Conservation (phyloP, 306 rosid species). For the Begonia peltatifolia region DNA sequence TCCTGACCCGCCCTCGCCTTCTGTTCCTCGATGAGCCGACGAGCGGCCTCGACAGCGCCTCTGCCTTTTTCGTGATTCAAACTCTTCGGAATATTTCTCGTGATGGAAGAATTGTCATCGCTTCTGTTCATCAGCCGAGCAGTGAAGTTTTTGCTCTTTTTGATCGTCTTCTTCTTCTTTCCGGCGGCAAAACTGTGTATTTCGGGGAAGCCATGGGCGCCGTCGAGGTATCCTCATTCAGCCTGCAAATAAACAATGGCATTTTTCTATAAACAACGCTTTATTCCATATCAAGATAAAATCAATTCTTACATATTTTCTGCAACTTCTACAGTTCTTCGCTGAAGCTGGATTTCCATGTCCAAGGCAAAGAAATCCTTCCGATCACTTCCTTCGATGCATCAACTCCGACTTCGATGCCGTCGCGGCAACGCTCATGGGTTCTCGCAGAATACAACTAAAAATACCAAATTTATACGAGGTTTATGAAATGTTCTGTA, state of each 20-base stretch:
- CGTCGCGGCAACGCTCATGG: conserved; percentile 28
- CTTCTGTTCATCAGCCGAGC: conserved; percentile 91
- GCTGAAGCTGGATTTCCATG: conserved; percentile 78
- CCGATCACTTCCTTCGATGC: conserved; percentile 89
- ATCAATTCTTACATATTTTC: background rate
- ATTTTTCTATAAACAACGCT: no score
- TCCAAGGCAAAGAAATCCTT: conserved; percentile 81
- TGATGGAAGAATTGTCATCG: conserved; percentile 69
- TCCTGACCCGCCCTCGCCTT: conserved; percentile 61
- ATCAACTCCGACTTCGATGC: conserved; percentile 79
- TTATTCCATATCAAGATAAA: no score
- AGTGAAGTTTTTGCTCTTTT: conserved; percentile 88
- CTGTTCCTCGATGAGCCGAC: conserved; percentile 96
- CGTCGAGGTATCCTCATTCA: conserved; percentile 37
- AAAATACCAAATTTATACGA: background rate
- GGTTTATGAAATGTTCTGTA: background rate
- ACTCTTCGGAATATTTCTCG: conserved; percentile 58
- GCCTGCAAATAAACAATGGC: no score
- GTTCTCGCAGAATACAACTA: conserved; percentile 33
- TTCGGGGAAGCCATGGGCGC: conserved; percentile 64
- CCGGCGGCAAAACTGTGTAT: conserved; percentile 68
- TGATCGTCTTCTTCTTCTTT: conserved; percentile 81
- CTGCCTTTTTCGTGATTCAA: conserved; percentile 80
- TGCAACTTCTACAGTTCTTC: conserved; percentile 48
- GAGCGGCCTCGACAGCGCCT: conserved; percentile 83